Evolutionary conservation across 495 filamentous ascomycete genomes (phyloP).

Genomic region (Xylaria intraflava): DNA sequence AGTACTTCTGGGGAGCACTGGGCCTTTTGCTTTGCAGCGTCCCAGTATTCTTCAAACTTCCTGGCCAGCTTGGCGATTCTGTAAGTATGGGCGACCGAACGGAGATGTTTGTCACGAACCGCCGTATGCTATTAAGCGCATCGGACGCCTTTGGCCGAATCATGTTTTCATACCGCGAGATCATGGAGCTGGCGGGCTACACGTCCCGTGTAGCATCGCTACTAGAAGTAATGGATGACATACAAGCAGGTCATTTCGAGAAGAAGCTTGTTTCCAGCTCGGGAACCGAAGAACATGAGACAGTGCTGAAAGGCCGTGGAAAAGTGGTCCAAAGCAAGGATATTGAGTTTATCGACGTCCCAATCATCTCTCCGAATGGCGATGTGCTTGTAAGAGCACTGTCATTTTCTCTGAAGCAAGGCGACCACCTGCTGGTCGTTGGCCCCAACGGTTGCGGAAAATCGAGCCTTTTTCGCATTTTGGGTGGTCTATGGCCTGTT

Average conservation of each 20-base stretch:
- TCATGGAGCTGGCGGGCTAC: slow-evolving; percentile 93
- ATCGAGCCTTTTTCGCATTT: slow-evolving; percentile 88
- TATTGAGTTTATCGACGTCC: slow-evolving; percentile 85
- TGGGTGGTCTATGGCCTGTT: slow-evolving; percentile 97
- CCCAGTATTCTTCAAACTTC: slow-evolving; percentile 91
- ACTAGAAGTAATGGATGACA: slow-evolving; percentile 90
- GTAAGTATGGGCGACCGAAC: slow-evolving; percentile 84
- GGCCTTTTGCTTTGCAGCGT: slow-evolving; percentile 92
- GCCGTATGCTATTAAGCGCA: slow-evolving; percentile 80
- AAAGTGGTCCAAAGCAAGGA: slow-evolving; percentile 66
- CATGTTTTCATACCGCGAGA: slow-evolving; percentile 97
- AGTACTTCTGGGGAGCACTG: slow-evolving; percentile 97
- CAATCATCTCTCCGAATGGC: slow-evolving; percentile 96
- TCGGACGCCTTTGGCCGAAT: slow-evolving; percentile 94
- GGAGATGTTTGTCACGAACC: slow-evolving; percentile 92
- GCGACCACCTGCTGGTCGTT: slow-evolving; percentile 88
- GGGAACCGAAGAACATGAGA: slow-evolving; percentile 66
- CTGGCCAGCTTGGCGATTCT: slow-evolving; percentile 52
- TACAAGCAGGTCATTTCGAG: slow-evolving; percentile 79
- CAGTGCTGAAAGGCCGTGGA: slow-evolving; percentile 73
- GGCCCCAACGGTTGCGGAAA: slow-evolving; percentile 98
- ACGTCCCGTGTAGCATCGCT: slow-evolving; percentile 85
- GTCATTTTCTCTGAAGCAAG: slow-evolving; percentile 76
- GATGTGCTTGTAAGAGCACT: slow-evolving; percentile 79
- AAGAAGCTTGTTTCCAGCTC: slow-evolving; percentile 93